Conservation (phyloP, 768 basidiomycete species). For the Strobilomyces echinocephalus region DNA sequence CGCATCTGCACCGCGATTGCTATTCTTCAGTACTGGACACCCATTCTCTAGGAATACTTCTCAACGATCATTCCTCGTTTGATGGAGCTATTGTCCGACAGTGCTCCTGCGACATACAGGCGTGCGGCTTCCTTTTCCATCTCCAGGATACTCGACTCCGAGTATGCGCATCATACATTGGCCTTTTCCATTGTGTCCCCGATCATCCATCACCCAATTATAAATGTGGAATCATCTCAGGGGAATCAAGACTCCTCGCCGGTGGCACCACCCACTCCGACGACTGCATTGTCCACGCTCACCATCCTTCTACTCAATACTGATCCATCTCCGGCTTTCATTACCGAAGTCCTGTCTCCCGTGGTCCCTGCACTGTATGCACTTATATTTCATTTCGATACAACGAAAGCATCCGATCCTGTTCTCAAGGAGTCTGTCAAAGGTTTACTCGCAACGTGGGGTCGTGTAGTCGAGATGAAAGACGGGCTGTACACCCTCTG, state of each 20-base stretch:
- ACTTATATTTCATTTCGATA: constrained; percentile 51
- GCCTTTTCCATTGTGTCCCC: constrained; percentile 37
- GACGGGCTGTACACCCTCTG: constrained; percentile 57
- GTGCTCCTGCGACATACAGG: constrained; percentile 37
- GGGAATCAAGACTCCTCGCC: neutral
- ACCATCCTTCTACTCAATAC: constrained; percentile 62
- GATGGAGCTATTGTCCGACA: constrained; percentile 43
- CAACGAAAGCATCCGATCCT: constrained; percentile 59
- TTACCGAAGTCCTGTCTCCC: constrained; percentile 61
- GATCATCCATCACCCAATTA: constrained; percentile 52
- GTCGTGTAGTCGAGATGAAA: constrained; percentile 48
- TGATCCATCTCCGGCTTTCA: constrained; percentile 70
- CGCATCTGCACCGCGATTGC: constrained; percentile 12
- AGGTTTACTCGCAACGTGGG: constrained; percentile 72
- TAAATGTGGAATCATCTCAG: constrained; percentile 7
- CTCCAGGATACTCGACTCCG: constrained; percentile 55
- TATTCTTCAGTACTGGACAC: neutral
- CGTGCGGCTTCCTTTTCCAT: constrained; percentile 66
- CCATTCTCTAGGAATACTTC: constrained; percentile 55
- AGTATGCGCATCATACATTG: constrained; percentile 13
- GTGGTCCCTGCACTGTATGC: constrained; percentile 65
- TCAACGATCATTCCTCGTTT: constrained; percentile 49
- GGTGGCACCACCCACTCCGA: constrained; percentile 23
- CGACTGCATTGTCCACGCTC: constrained; percentile 46
- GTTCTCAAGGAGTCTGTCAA: constrained; percentile 52